Conservation (phyloP, 768 basidiomycete genomes). For the Lanmaoa rubissima region DNA sequence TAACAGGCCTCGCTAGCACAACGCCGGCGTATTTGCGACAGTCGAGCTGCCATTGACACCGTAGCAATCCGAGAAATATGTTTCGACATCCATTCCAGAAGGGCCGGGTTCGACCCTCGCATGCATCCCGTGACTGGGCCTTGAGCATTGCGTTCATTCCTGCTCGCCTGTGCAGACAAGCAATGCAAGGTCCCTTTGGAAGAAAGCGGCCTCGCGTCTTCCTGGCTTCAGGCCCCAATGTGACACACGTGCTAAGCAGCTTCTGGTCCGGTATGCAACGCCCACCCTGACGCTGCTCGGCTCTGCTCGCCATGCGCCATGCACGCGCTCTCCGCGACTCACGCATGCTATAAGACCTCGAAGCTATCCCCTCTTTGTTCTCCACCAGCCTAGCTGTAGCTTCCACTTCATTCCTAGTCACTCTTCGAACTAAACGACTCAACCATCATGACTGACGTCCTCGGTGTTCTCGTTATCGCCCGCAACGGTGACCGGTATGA, state of each 20-base stretch:
- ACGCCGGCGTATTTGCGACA: constrained; percentile 5
- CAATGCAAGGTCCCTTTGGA: constrained; percentile 27
- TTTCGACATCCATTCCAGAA: constrained; percentile 16
- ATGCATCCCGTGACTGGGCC: constrained; percentile 17
- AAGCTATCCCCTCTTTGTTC: constrained; percentile 3
- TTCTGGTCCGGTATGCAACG: constrained; percentile 17
- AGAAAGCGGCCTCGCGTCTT: constrained; percentile 34
- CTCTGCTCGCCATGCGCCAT: constrained; percentile 26
- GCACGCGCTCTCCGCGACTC: constrained; percentile 27
- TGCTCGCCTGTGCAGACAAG: constrained; percentile 28
- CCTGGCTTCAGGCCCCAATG: constrained; percentile 27
- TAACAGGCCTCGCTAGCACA: constrained; percentile 1
- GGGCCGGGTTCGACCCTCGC: constrained; percentile 4
- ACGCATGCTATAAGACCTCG: constrained; percentile 25
- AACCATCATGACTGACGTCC: constrained; percentile 47
- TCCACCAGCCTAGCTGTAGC: constrained; percentile 16
- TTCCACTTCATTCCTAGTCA: constrained; percentile 17
- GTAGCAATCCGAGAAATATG: neutral
- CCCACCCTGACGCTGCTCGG: constrained; percentile 26
- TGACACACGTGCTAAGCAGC: constrained; percentile 23
- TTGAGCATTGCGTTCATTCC: constrained; percentile 28
- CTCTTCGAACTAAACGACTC: constrained; percentile 14
- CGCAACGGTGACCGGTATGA: constrained; percentile 75
- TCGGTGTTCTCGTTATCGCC: constrained; percentile 74
- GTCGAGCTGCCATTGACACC: neutral